A percentile compares a stretch with the other conserved stretches of the same genome.
phyloP scores from a whole-genome alignment of 768 basidiomycete genomes.

The Podaxis sp. region DNA sequence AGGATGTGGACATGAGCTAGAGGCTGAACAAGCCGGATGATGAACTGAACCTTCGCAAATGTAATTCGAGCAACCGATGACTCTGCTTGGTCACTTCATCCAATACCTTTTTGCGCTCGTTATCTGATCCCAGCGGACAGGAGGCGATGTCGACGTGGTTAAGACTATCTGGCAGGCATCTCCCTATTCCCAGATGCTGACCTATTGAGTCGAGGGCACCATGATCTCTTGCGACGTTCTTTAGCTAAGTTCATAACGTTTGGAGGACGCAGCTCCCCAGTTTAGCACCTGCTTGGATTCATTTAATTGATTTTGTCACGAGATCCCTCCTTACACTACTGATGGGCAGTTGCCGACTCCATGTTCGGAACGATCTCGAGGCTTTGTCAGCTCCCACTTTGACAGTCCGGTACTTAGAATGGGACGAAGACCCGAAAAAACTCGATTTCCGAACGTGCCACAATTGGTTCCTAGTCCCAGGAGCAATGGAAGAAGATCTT shows the following conservation, averaged over 20 bases:
- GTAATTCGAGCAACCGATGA: conserved; percentile 27
- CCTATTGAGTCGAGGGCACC: conserved; percentile 22
- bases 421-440: conserved; percentile 18
- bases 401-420: conserved; percentile 21
- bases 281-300: neutral
- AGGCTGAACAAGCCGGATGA: too few species aligned
- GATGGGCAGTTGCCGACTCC: too few species aligned
- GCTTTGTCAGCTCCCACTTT: conserved; percentile 32
- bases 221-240: conserved; percentile 28
- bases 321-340: conserved; percentile 30
- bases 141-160: conserved; percentile 33
- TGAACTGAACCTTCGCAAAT: too few species aligned
- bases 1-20: too few species aligned
- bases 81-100: conserved; percentile 30
- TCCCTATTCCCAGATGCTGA: conserved; percentile 28
- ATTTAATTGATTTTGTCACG: conserved; percentile 21
- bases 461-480: conserved; percentile 22
- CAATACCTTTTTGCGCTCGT: conserved; percentile 26
- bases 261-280: conserved; percentile 28
- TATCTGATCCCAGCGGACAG: conserved; percentile 24
- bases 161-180: too few species aligned
- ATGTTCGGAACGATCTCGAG: conserved; percentile 18
- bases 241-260: conserved; percentile 26
- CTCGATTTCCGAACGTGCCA: conserved; percentile 21
- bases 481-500: conserved; percentile 22